Evolutionary conservation across 2,329 filamentous ascomycete genomes (phyloP), one percentile per base, ranked within the genome.

Genomic region (Aureobasidium sp.): DNA sequence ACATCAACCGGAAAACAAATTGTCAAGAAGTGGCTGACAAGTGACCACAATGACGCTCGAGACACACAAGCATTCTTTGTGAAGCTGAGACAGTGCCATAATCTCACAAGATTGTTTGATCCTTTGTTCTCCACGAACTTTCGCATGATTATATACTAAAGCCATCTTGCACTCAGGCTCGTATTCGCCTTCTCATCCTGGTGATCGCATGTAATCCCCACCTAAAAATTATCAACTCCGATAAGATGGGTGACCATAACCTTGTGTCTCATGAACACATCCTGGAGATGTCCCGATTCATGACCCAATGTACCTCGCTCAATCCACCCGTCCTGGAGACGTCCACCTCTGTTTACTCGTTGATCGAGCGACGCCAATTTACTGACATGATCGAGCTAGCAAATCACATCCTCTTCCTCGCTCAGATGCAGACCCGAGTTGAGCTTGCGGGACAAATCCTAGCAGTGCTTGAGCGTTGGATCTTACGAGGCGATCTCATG

Each of bases 331-430:
- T 48, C n/a, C 56, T 60, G 15, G 56, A 60, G 43, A 50, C 56
- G 29, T 50, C 36, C 16, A 8, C 31, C 18, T 36, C 20, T 3
- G 29, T 43, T 1, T 47, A 20, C 10, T 25, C 27, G 1, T 27
- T 60, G n/a, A 48, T 60, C 11, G 56, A 60, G 43, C 56, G 56
- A 27, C 29, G 56, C 13, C 56, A 60, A 50, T 60, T 60, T 20
- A 60, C 56, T 27, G 56, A 60, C 43, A 60, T 60, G 56, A 40
- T 60, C 6, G 29, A 60, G 31, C n/a, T 60, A 13, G 29, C 43
- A 4, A 60, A 60, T 16, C 56, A 60, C 43, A 36, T 60, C 4
- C 15, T 48, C 6, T 40, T 60, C 8, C 18, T 60, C 2, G 43
- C 56, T 13, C 43, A 27, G 2, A 48, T 60, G 43, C 56, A 60